Percentiles rank a stretch among this genome's conserved stretches.
These are phyloP conservation scores for Dillenia turbinata DNA, from an alignment of 164 flowering plant genomes.

Conservation along the genomic window DNA sequence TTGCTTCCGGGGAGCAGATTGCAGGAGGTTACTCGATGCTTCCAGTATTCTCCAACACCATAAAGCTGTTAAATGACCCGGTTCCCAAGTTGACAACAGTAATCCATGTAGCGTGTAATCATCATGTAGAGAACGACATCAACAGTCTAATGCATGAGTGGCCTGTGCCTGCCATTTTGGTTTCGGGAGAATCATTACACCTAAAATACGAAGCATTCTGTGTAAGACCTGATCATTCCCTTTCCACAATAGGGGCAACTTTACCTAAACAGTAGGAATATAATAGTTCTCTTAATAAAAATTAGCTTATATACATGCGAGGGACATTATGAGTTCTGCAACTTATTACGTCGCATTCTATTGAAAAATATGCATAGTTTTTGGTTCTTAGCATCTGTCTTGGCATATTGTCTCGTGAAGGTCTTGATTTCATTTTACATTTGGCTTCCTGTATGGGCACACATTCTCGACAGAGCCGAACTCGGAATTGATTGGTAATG, in stretches of 20 bases:
- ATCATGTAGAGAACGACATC: constrained; percentile 59
- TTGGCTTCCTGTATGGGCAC: no score
- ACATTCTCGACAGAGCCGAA: no score
- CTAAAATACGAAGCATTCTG: constrained; percentile 69
- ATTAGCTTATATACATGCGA: no score
- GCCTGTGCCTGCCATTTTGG: constrained; percentile 51
- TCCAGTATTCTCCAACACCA: constrained; percentile 51
- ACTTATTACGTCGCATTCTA: no score
- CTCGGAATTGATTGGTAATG: no score
- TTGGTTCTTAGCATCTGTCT: no score
- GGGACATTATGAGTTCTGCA: no score
- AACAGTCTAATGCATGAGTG: constrained; percentile 29
- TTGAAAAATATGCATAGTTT: no score
- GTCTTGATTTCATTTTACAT: no score
- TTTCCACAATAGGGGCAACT: not conserved
- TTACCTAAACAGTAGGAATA: no score
- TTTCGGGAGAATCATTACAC: constrained; percentile 53
- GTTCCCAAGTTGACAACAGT: constrained; percentile 49
- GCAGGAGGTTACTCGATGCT: constrained; percentile 91
- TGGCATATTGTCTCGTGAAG: no score
- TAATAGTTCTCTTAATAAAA: no score
- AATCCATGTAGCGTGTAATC: constrained; percentile 82
- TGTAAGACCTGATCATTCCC: constrained; percentile 37
- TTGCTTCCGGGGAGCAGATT: constrained; percentile 97
- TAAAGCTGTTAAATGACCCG: constrained; percentile 43